Evolutionary conservation across 768 basidiomycete genomes (phyloP), one percentile per base, ranked within the genome.

Genomic region (Lactifluus rugatus): DNA sequence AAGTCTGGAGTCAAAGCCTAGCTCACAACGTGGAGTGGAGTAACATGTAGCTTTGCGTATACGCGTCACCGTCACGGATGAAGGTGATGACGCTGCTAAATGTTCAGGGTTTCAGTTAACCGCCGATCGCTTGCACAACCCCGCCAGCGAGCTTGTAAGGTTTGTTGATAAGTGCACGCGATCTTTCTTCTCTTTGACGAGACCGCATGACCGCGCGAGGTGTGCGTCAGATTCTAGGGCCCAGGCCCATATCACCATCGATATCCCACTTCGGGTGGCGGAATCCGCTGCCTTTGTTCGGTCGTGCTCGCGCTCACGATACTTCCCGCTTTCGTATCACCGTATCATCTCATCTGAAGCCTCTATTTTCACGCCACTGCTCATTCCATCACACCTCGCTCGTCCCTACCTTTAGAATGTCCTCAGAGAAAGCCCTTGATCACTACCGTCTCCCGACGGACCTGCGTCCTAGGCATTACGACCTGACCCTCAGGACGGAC

Each of bases 401-500:
- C 9, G 32, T 28, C 6, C 23, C 59, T 16, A 42, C 48, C 13
- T 37, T 52, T 9, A 16, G 19, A 26, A 52, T 55, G 56, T 49
- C 47, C 39, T 48, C 42, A n/a, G 23, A 53, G 13, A 58, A 60
- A 28, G 10, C 61, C 41, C 10, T 56, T 14, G 54, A 62, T 44
- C 66, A 67, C 34, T 71, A 80, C 65, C 82, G 88, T 64, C 79
- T 91, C 53, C 87, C 87, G 19, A 75, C 76, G 1, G 72, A 83
- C 62, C 79, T 87, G 54, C 81, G 77, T 65, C 84, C 89, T 13
- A 77, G 71, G 7, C 89, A 93, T 68, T 94, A 93, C 70, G 85
- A 89, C 64, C 67, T 93, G 50, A 82, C 81, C 47, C 73, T 93
- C 68, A 82, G 80, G 66, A 93, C 91, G 3, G 90, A 97, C 72